Base-by-base conservation (phyloP, 495 filamentous ascomycete species). In the Trichocladium uniseriatum region DNA sequence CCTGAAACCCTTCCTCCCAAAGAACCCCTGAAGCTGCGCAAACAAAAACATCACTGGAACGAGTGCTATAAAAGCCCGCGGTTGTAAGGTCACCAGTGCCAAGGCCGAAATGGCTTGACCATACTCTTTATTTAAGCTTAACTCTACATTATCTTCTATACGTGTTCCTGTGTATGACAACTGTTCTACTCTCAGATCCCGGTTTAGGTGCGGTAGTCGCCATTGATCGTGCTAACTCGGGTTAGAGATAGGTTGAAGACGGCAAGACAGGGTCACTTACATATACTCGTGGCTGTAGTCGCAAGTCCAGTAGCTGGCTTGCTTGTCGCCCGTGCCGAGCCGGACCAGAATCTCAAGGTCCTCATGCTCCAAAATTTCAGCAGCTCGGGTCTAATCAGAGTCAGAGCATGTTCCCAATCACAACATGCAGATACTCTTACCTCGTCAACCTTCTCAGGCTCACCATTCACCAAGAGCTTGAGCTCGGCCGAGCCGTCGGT, bases 271-370 rank as follows among this genome's bases (percentile, higher is more conserved):
- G 0, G n/a, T 49, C 32, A 56, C 63, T 63, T 39, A 69, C 64
- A 84, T 88, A 72, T 92, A 98, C 70, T 97, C 92, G 65, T 96
- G 92, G 68, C 89, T 95, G 68, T 95, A 94, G 71, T 97, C 92
- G 66, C 92, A 97, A 54, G 91, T 95, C 84, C 88, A 97, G 66
- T 89, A 89, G 9, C 81, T 80, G 9, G 84, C 87, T 65, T 90
- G 81, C 62, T 89, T 80, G 49, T 74, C 68, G 21, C 86, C 84
- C 24, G 73, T 76, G 28, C 81, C 82, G n/a, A 91, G 68, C 55
- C 82, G 78, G 31, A 91, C 79, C 28, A 83, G 69, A 43, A 91
- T 89, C 69, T 90, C 85, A 22, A 94, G 69, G 60, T 91, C 86
- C 66, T 94, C 91, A 42, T 80, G 79, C 62, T 90, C 83, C 38